Percentiles rank a stretch among this genome's conserved stretches.
These are phyloP conservation scores for Phytophthora kernoviae DNA, from an alignment of 352 stramenopile species.

Conservation along the genomic window DNA sequence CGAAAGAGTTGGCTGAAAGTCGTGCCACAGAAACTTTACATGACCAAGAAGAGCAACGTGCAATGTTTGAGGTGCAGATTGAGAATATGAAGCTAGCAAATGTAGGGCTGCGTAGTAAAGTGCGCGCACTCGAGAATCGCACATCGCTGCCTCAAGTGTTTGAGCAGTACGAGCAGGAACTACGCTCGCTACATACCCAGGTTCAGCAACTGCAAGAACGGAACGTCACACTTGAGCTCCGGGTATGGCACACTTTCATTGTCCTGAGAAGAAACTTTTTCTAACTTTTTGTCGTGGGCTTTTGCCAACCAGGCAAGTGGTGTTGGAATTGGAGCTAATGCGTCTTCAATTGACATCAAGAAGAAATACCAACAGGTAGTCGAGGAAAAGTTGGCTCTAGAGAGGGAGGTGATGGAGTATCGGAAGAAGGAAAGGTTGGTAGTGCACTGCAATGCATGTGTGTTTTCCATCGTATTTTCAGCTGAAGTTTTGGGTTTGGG, in stretches of 20 bases:
- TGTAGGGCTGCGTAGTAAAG: slow-evolving; percentile 67
- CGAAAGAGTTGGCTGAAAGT: slow-evolving; percentile 56
- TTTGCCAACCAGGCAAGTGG: slow-evolving; percentile 3
- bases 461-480: not conserved
- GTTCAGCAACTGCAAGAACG: slow-evolving; percentile 59
- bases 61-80: slow-evolving; percentile 71
- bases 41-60: slow-evolving; percentile 55
- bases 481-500: not conserved
- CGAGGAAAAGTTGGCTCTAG: slow-evolving; percentile 63
- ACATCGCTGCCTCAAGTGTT: slow-evolving; percentile 59
- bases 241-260: slow-evolving; percentile 37
- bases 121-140: slow-evolving; percentile 59
- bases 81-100: slow-evolving; percentile 80
- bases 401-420: slow-evolving; percentile 58
- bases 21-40: slow-evolving; percentile 46
- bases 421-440: slow-evolving; percentile 63
- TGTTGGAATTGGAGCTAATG: slow-evolving; percentile 1
- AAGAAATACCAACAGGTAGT: slow-evolving; percentile 67
- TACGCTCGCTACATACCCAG: slow-evolving; percentile 54
- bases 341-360: slow-evolving; percentile 51
- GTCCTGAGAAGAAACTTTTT: no score
- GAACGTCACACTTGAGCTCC: slow-evolving; percentile 73
- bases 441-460: not conserved
- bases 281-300: not conserved
- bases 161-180: slow-evolving; percentile 76